Base-by-base conservation (phyloP, 2,329 filamentous ascomycete species). In the Allantophomopsis lycopodina region DNA sequence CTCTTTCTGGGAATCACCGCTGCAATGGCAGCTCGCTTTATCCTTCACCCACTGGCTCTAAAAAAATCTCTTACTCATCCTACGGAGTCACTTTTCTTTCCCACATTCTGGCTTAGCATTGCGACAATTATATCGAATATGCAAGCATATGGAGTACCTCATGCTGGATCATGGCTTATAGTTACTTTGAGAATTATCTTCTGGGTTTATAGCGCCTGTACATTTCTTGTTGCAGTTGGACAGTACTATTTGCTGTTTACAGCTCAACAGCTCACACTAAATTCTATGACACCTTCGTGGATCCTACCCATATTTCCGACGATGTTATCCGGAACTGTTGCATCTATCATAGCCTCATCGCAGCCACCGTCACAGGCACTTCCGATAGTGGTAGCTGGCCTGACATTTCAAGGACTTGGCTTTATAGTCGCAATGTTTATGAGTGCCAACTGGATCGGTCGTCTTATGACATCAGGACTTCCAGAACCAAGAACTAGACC, bases 241-340 rank as follows among this genome's bases (percentile, higher is more conserved):
- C 79, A 85, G 55, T 86, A 84, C 60, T 76, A 69, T 30, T 73
- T 70, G 52, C 62, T 85, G 23, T 85, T 85, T 55, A 62, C 70
- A 4, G 57, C 60, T 16, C 16, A 14, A 8, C 49, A 68, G 60
- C 44, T 77, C 42, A 66, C 63, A 5, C 59, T 83, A 13, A 70
- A 76, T 40, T 74, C 71, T 31, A 82, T 83, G 72, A 83, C 80
- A 66, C 81, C 81, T 0, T 76, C 77, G 0, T 84, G 79, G 79
- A 73, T 84, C 41, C 60, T 86, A 6, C 80, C 80, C 33, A 78
- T 83, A 50, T 85, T 84, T 55, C 79, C 79, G 13, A 65, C 82
- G 54, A 84, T 85, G 80, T 64, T 85, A 7, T 71, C 70, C 1
- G 80, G 81, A 2, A 85, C 79, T 2, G 73, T 85, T 35, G 79